Base-by-base conservation (phyloP, 2,329 filamentous ascomycete species). In the Claviceps sorghi region DNA sequence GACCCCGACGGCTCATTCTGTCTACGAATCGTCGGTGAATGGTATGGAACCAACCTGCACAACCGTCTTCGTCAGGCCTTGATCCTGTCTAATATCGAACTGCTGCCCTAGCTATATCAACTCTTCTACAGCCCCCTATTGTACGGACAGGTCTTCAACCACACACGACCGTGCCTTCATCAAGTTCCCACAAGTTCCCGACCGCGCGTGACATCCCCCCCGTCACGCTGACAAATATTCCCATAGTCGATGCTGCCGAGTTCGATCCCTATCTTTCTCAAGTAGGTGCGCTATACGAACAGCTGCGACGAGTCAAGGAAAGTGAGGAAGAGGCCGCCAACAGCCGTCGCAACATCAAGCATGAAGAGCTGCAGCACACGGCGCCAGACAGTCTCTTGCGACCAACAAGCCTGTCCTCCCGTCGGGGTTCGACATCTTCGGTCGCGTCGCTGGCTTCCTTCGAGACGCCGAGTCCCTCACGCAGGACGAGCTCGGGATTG, bases 131-230 rank as follows among this genome's bases (percentile, higher is more conserved):
- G 63, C 84, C 88, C 30, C 88, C 91, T 3, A 95, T 95, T 58
- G 82, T 94, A 53, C 82, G 91, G 57, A 95, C 90, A 2, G 90
- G 91, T 53, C 77, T 95, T 49, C 75, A 89, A 52, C 86, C 90
- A 22, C 85, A 94, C 66, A 84, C 84, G 1, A 75, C 83, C 2
- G 81, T 84, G 2, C 79, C 86, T 1, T 66, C 71, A 9, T 80
- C 80, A n/a, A 85, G 80, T 60, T 74, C 83, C 15, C 87, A 93
- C 62, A 91, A 84, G 59, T 83, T 87, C 15, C 91, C 91, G 0
- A 94, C 88, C 1, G 77, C 86, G 19, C 81, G 81, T 66, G 91
- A 98, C 64, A 98, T 98, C 40, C 91, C 91, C 1, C 91, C 91
- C 0, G 93, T 98, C 0, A 83, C 88, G 1, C 74, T 98, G 54